Base-by-base conservation (phyloP, 768 basidiomycete species). In the Suillus sp. region DNA sequence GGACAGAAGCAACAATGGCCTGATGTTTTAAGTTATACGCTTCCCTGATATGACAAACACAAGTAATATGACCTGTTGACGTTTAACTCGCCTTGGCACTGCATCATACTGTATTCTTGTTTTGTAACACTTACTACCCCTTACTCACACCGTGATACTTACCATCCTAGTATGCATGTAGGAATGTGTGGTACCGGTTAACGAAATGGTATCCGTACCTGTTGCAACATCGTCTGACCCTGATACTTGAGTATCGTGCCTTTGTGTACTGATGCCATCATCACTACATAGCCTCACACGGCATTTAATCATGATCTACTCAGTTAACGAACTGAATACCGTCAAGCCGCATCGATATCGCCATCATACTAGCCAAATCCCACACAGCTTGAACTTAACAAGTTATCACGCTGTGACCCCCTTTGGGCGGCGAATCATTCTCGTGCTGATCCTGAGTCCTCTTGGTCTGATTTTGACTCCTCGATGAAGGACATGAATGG, bases 61-160 rank as follows among this genome's bases (percentile, higher is more conserved):
- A 27, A 27, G 18, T 40, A 30, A 40, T 40, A 37, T 10, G 34
- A 48, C 25, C 25, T 25, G 20, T 51, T 4, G 27, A 30, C 9
- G 7, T 8, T 51, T 51, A 51, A 30, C 27, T 51, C 3, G 30
- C 32, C 10, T 53, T 53, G 30, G 10, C 30, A 11, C 10, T 53
- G 30, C 30, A 53, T 53, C 20, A 11, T 53, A 53, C 51, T 53
- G 51, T 53, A 53, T 32, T 34, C 51, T 32, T 34, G 51, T 34
- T 32, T 53, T 53, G 51, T 53, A 53, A 30, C 20, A 51, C 20
- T 53, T 53, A 53, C 51, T 53, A 53, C 51, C 30, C n/a, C 20
- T 53, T 53, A 34, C 32, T n/a, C 32, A 53, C 32, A 53, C 51
- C 50, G 4, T 51, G 50, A 20, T 51, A 51, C 50, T 51, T 18